These are phyloP conservation scores for Phaeosphaeriaceae sp. DNA, from an alignment of 2,329 filamentous ascomycete genomes.

Conservation along the genomic window DNA sequence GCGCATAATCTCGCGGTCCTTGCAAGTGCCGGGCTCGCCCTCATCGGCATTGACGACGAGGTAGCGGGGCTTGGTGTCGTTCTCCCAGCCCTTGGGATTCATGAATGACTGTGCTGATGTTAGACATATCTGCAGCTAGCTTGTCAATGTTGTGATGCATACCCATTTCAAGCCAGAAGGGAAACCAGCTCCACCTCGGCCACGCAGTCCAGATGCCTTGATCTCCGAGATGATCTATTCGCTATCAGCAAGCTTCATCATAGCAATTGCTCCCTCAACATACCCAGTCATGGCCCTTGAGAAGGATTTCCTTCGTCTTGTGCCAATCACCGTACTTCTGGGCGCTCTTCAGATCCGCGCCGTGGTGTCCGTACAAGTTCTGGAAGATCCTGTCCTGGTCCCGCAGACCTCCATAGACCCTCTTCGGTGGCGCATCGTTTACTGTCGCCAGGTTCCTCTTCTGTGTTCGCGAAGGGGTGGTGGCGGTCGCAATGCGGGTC, in stretches of 20 bases:
- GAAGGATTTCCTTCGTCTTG: slow-evolving; percentile 97
- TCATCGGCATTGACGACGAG: slow-evolving; percentile 98
- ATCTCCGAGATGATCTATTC: slow-evolving; percentile 89
- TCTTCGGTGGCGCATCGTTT: slow-evolving; percentile 62
- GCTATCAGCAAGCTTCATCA: slow-evolving; percentile 21
- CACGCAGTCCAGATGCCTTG: slow-evolving; percentile 94
- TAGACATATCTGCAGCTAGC: slow-evolving; percentile 12
- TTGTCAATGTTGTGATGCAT: slow-evolving; percentile 37
- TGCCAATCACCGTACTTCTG: slow-evolving; percentile 99
- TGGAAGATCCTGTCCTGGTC: slow-evolving; percentile 99
- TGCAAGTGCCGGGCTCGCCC: slow-evolving; percentile 98
- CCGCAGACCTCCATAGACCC: slow-evolving; percentile 82
- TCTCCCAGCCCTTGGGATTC: slow-evolving; percentile 99
- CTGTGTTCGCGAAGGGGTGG: slow-evolving; percentile 56
- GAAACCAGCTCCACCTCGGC: slow-evolving; percentile 96
- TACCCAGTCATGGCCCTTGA: slow-evolving; percentile 96
- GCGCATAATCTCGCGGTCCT: slow-evolving; percentile 99
- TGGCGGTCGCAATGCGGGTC: slow-evolving; percentile 49
- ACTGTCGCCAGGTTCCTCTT: slow-evolving; percentile 72
- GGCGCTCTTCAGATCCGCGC: slow-evolving; percentile 87
- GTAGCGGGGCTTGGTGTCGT: slow-evolving; percentile 94
- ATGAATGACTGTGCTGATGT: slow-evolving; percentile 81
- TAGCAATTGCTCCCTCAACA: background rate
- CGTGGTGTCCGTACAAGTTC: slow-evolving; percentile 95
- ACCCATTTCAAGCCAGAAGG: slow-evolving; percentile 99